These are phyloP conservation scores for Zalaria obscura DNA, from an alignment of 2,329 filamentous ascomycete species.

Conservation along the genomic window DNA sequence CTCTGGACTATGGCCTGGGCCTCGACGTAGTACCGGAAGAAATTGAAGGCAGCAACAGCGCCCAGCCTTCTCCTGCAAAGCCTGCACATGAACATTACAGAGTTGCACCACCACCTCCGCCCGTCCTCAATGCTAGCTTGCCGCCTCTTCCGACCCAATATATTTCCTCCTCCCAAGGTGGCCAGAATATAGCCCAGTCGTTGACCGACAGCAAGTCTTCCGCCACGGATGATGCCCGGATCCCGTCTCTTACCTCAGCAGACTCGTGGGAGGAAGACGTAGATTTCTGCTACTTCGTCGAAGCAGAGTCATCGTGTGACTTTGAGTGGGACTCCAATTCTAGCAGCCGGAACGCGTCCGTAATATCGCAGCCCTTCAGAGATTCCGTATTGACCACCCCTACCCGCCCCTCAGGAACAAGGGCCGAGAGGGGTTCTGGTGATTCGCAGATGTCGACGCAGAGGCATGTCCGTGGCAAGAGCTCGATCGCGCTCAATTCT, in stretches of 20 bases:
- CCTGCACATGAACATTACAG: no score
- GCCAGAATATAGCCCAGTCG: no score
- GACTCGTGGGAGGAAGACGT: slow-evolving; percentile 48
- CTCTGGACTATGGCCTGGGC: slow-evolving; percentile 19
- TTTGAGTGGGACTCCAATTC: slow-evolving; percentile 38
- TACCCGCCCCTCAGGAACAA: neutral
- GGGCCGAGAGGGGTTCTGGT: no score
- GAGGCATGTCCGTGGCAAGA: neutral
- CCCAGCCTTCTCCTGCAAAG: no score
- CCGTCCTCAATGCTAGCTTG: no score
- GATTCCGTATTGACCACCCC: neutral
- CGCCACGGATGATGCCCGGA: slow-evolving; percentile 4
- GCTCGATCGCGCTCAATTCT: neutral
- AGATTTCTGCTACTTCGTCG: slow-evolving; percentile 48
- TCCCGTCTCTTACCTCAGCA: slow-evolving; percentile 16
- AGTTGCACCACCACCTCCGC: no score
- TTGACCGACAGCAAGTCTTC: slow-evolving; percentile 2
- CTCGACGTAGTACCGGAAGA: slow-evolving; percentile 33
- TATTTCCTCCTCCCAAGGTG: no score
- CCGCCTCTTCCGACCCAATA: no score
- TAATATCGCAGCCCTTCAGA: slow-evolving; percentile 3
- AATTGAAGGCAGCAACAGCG: slow-evolving; percentile 15
- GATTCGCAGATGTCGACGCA: no score
- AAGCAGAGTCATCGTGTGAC: slow-evolving; percentile 45
- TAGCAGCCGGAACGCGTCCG: slow-evolving; percentile 5